Evolutionary conservation across 1,284 basidiomycete species (phyloP).

Genomic region (Trichosporon sp.): DNA sequence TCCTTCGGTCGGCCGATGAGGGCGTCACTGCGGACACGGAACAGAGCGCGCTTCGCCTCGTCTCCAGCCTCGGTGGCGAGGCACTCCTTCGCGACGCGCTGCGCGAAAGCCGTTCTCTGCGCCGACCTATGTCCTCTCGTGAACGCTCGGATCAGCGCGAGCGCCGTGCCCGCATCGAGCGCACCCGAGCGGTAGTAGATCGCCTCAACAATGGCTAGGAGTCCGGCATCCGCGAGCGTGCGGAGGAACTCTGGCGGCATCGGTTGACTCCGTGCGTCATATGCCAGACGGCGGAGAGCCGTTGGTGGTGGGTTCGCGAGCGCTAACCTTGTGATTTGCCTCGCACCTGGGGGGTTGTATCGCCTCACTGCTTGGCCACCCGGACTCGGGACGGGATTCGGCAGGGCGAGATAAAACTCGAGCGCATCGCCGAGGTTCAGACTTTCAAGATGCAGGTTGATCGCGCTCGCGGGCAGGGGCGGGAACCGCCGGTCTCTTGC

Average conservation of each 20-base stretch:
- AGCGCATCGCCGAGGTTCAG: conserved; percentile 22
- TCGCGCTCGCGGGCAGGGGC: conserved; percentile 5
- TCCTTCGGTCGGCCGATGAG: neutral
- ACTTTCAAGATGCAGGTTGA: conserved; percentile 24
- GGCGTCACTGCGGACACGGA: neutral
- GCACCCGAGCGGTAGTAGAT: conserved; percentile 17
- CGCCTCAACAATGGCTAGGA: conserved; percentile 16
- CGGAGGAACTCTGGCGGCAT: conserved; percentile 25
- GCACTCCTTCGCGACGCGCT: conserved; percentile 22
- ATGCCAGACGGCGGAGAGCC: conserved; percentile 20
- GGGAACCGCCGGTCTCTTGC: conserved; percentile 30
- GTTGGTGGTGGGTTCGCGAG: conserved; percentile 20
- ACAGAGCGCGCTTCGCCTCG: neutral
- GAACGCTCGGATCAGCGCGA: conserved; percentile 26
- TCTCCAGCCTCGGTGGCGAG: neutral
- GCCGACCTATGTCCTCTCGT: conserved; percentile 23
- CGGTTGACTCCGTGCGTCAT: conserved; percentile 13
- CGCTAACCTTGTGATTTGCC: conserved; percentile 26
- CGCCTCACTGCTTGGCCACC: neutral
- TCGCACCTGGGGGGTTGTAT: conserved; percentile 14
- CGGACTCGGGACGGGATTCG: neutral
- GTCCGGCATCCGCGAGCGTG: conserved; percentile 25
- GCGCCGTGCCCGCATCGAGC: conserved; percentile 24
- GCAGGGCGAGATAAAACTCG: conserved; percentile 26
- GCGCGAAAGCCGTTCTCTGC: conserved; percentile 24